Evolutionary conservation across 2,329 filamentous ascomycete species (phyloP), one percentile per base, ranked within the genome.

Genomic region (Helminthosporium solani): DNA sequence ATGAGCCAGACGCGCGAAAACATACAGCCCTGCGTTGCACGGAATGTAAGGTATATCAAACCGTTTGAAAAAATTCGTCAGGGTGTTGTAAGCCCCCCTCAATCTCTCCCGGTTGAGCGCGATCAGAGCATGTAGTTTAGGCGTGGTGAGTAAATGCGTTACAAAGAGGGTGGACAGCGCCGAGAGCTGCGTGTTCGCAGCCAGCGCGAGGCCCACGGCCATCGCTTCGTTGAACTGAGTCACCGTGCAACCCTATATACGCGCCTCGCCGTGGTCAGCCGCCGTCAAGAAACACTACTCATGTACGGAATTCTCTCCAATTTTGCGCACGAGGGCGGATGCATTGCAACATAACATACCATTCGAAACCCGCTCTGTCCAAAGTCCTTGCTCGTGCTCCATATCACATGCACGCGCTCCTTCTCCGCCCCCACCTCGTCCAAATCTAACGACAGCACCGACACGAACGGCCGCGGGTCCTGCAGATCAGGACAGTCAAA

Each of bases 371-470:
- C 69, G 27, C 60, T 64, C 15, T 50, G 47, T 21, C 58, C 68
- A 39, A 71, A 63, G 48, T 71, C 68, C 42, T 70, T 70, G 48
- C 50, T 57, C 20, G 41, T 39, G 19, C 69, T 66, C 44, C 67
- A 71, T 2, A 70, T 45, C 7, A 64, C 49, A 49, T 71, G 68
- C 11, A 68, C 42, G 5, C 55, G 49, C 3, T 56, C 40, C 6
- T 40, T 33, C 6, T 54, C 49, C 30, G 54, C 36, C 2, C 35
- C 58, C 20, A 55, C 46, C 2, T 42, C 21, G 2, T 41, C 33
- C 6, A 44, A 27, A 34, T 62, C 51, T 7, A 67, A 44, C 14
- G 54, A 54, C 18, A 69, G 42, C 2, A 60, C 52, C 9, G 57
- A 63, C 4, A 40, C 43, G 48, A 69, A 70, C 0, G 46, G 27